Evolutionary conservation across 2,329 filamentous ascomycete genomes (phyloP).

Genomic region (Neophaeococcomyces aloes): DNA sequence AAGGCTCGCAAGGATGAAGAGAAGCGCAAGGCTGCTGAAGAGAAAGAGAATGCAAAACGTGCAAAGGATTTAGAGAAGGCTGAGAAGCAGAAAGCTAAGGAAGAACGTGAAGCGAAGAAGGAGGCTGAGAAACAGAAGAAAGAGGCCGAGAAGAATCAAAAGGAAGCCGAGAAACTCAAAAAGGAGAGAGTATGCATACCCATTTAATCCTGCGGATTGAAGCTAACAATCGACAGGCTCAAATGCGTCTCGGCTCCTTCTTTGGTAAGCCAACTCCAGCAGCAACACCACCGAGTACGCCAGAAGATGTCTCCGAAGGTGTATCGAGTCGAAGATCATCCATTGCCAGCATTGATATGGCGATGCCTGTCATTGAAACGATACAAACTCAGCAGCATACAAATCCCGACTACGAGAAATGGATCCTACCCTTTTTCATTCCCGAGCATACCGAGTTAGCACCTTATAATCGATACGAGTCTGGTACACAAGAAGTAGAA

Average conservation of each 20-base stretch:
- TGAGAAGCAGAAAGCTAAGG: conserved; percentile 32
- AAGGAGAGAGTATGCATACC: conserved; percentile 34
- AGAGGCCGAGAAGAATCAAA: conserved; percentile 30
- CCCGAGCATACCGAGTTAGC: conserved; percentile 65
- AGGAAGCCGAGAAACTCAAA: conserved; percentile 29
- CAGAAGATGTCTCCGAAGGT: conserved; percentile 14
- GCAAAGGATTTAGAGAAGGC: conserved; percentile 29
- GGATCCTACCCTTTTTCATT: conserved; percentile 73
- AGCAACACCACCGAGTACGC: conserved; percentile 20
- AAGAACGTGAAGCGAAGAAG: too few species aligned
- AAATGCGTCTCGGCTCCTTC: conserved; percentile 42
- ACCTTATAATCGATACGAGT: conserved; percentile 29
- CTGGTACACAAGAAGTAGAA: conserved; percentile 17
- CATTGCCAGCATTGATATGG: conserved; percentile 17
- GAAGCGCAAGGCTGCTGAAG: too few species aligned
- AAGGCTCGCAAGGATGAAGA: too few species aligned
- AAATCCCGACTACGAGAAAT: conserved; percentile 50
- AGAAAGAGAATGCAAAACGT: conserved; percentile 23
- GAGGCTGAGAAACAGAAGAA: conserved; percentile 39
- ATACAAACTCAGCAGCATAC: conserved; percentile 17
- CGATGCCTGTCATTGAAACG: conserved; percentile 24
- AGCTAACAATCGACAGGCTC: conserved; percentile 30
- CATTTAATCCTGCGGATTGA: conserved; percentile 22
- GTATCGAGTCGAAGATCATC: conserved; percentile 21
- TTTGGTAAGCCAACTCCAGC: conserved; percentile 33